Conservation (phyloP, 2,329 filamentous ascomycete genomes). For the Canariomyces notabilis region DNA sequence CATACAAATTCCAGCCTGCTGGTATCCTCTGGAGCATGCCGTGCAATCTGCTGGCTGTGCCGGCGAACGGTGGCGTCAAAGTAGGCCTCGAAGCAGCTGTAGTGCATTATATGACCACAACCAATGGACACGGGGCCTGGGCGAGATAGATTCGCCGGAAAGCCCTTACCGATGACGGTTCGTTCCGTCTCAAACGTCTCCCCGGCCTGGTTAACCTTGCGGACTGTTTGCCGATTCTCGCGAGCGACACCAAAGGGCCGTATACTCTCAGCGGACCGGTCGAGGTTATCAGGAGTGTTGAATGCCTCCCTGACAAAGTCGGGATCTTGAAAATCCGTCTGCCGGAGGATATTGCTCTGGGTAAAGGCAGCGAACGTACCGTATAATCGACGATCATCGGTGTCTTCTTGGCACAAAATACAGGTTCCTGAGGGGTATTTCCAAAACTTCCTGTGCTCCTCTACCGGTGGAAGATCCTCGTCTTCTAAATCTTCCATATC, state of each 20-base stretch:
- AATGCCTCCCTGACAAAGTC: conserved; percentile 82
- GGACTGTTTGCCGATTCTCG: conserved; percentile 73
- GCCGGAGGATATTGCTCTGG: conserved; percentile 78
- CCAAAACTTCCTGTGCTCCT: conserved; percentile 70
- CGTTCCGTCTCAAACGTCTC: conserved; percentile 67
- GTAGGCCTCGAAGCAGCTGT: conserved; percentile 89
- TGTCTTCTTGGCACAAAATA: conserved; percentile 94
- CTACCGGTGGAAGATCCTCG: conserved; percentile 50
- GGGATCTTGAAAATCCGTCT: conserved; percentile 75
- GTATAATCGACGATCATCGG: conserved; percentile 80
- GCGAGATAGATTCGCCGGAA: conserved; percentile 61
- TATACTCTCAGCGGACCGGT: conserved; percentile 74
- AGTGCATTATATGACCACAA: conserved; percentile 99
- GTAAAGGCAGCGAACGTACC: conserved; percentile 89
- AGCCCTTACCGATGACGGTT: conserved; percentile 84
- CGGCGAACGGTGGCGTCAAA: conserved; percentile 76
- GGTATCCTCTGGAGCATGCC: conserved; percentile 83
- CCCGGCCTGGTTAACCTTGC: conserved; percentile 70
- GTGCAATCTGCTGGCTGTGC: conserved; percentile 86
- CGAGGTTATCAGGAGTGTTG: conserved; percentile 73
- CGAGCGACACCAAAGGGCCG: conserved; percentile 88
- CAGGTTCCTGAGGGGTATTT: conserved; percentile 91
- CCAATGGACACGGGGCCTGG: conserved; percentile 80
- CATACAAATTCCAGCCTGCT: conserved; percentile 86
- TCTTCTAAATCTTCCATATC: conserved; percentile 74